phyloP scores from a whole-genome alignment of 148 eudicot genomes.

The Dysphania ambrosioides region DNA sequence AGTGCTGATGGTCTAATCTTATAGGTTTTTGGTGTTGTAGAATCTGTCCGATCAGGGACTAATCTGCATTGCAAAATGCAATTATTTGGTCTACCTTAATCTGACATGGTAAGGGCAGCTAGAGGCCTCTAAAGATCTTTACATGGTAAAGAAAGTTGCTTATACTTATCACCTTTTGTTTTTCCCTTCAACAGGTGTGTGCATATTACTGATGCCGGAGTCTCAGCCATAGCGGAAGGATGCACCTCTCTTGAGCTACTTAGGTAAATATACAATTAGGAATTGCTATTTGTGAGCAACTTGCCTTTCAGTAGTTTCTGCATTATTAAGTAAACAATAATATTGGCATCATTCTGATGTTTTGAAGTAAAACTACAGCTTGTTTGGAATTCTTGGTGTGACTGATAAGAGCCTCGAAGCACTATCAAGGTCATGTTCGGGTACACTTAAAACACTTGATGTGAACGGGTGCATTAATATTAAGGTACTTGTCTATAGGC shows the following conservation, averaged over 20 bases:
- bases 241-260: slow-evolving; percentile 65
- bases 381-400: slow-evolving; percentile 89
- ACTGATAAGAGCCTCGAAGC: slow-evolving; percentile 79
- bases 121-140: neutral
- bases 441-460: slow-evolving; percentile 72
- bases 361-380: slow-evolving; percentile 44
- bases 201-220: slow-evolving; percentile 68
- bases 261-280: slow-evolving; percentile 21
- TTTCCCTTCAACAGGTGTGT: slow-evolving; percentile 61
- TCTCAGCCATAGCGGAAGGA: slow-evolving; percentile 65
- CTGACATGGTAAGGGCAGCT: slow-evolving; percentile 59
- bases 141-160: neutral
- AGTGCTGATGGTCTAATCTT: slow-evolving; percentile 14
- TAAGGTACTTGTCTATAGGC: slow-evolving; percentile 56
- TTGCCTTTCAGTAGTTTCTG: neutral
- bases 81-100: slow-evolving; percentile 64
- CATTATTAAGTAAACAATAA: neutral
- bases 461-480: slow-evolving; percentile 93
- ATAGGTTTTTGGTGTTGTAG: slow-evolving; percentile 33
- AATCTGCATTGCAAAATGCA: slow-evolving; percentile 68
- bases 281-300: neutral
- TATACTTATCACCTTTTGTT: slow-evolving; percentile 7
- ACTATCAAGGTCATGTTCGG: slow-evolving; percentile 60
- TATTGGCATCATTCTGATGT: slow-evolving; percentile 15
- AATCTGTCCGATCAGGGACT: slow-evolving; percentile 82